These are phyloP conservation scores for Petunia hybrid DNA, from an alignment of 305 asterid species.

Conservation along the genomic window DNA sequence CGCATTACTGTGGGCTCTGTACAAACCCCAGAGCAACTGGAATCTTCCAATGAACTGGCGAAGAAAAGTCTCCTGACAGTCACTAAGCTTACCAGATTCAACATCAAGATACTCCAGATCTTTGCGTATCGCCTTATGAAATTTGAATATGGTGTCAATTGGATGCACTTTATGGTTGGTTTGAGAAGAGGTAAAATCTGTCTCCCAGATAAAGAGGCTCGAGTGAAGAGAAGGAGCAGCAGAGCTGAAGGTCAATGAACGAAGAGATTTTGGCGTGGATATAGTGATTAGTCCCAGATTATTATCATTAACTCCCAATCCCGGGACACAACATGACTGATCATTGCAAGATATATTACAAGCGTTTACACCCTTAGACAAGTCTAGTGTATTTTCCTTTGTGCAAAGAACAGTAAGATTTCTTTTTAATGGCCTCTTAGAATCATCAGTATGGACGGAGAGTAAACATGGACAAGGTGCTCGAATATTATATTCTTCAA, in stretches of 20 bases:
- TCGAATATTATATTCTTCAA: constrained; percentile 38
- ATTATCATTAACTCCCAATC: constrained; percentile 48
- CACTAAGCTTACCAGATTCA: constrained; percentile 53
- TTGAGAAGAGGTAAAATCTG: constrained; percentile 42
- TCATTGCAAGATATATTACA: constrained; percentile 36
- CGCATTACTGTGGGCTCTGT: constrained; percentile 59
- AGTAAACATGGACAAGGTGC: constrained; percentile 48
- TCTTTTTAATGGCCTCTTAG: constrained; percentile 42
- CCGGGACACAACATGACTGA: constrained; percentile 54
- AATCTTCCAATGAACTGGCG: constrained; percentile 58
- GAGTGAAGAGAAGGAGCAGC: constrained; percentile 56
- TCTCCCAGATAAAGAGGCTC: constrained; percentile 58
- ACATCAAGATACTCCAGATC: constrained; percentile 61
- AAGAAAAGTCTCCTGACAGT: constrained; percentile 48
- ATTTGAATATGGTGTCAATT: constrained; percentile 57
- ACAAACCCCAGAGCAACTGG: constrained; percentile 54
- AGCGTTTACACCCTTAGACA: constrained; percentile 33
- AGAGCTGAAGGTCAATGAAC: constrained; percentile 44
- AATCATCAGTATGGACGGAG: constrained; percentile 37
- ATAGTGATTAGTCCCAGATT: constrained; percentile 42
- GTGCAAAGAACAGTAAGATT: constrained; percentile 34
- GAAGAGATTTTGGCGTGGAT: constrained; percentile 46
- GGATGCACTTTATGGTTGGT: constrained; percentile 45
- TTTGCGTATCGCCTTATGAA: constrained; percentile 59
- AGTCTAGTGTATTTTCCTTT: constrained; percentile 22